phyloP scores from a whole-genome alignment of 768 basidiomycete genomes.

The Suillus clintonianus region DNA sequence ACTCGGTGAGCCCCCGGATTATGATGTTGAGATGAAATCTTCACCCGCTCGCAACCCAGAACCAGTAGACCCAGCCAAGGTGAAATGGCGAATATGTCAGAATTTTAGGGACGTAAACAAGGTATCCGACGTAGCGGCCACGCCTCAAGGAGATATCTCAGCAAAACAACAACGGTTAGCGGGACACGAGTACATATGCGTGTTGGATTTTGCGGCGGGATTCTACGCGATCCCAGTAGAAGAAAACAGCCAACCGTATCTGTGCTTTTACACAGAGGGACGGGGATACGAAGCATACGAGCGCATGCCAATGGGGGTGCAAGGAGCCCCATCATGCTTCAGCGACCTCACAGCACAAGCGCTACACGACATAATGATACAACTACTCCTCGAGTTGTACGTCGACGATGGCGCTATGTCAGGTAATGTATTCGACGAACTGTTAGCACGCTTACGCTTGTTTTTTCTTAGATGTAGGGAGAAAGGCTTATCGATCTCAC shows the following conservation, averaged over 20 bases:
- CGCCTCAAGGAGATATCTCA: slow-evolving; percentile 36
- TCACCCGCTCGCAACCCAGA: no score
- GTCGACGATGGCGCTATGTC: slow-evolving; percentile 41
- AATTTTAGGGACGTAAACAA: no score
- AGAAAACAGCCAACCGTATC: slow-evolving; percentile 18
- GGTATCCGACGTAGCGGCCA: no score
- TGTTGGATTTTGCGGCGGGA: slow-evolving; percentile 41
- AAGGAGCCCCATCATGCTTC: slow-evolving; percentile 40
- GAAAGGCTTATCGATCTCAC: no score
- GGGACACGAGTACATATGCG: slow-evolving; percentile 37
- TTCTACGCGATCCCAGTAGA: slow-evolving; percentile 30
- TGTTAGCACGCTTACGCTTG: slow-evolving; percentile 22
- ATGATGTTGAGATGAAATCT: no score
- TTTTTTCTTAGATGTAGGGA: no score
- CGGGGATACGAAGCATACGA: slow-evolving; percentile 37
- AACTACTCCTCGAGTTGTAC: slow-evolving; percentile 31
- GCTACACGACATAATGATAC: slow-evolving; percentile 28
- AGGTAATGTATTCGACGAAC: slow-evolving; percentile 33
- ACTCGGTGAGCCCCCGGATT: no score
- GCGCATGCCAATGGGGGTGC: slow-evolving; percentile 43
- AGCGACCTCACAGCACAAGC: slow-evolving; percentile 25
- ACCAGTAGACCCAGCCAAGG: no score
- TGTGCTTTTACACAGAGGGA: no score
- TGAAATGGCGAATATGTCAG: no score
- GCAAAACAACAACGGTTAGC: slow-evolving; percentile 38